A percentile compares a stretch with the other conserved stretches of the same genome.
Evolutionary conservation across 371 early-diverging fungal genomes (phyloP).

Genomic region (Coemansia sp.): DNA sequence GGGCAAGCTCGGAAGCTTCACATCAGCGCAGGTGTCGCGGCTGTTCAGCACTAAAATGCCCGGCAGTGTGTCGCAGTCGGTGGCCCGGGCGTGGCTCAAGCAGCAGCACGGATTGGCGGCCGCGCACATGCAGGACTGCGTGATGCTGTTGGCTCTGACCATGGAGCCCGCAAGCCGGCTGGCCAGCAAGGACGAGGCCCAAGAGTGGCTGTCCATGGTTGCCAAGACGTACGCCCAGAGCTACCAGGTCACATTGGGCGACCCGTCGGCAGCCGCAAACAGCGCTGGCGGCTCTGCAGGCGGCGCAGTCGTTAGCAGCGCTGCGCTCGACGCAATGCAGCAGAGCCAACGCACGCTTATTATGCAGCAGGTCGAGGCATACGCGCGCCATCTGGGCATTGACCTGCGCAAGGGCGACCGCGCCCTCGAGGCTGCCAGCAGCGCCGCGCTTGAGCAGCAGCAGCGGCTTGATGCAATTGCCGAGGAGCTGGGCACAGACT

Average conservation of each 20-base stretch:
- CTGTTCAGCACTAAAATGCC: slow-evolving; percentile 91
- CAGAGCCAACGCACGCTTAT: slow-evolving; percentile 74
- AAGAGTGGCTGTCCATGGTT: slow-evolving; percentile 78
- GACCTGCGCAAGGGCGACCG: slow-evolving; percentile 78
- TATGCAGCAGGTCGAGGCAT: slow-evolving; percentile 79
- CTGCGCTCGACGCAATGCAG: slow-evolving; percentile 82
- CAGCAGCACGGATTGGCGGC: slow-evolving; percentile 74
- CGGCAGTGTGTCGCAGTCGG: slow-evolving; percentile 83
- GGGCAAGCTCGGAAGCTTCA: slow-evolving; percentile 84
- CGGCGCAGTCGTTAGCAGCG: slow-evolving; percentile 69
- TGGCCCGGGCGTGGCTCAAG: slow-evolving; percentile 72
- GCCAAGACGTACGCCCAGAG: slow-evolving; percentile 79
- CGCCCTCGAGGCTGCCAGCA: slow-evolving; percentile 61
- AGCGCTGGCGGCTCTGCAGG: slow-evolving; percentile 11
- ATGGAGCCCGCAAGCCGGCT: slow-evolving; percentile 87
- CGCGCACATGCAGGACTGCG: slow-evolving; percentile 76
- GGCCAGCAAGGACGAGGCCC: slow-evolving; percentile 73
- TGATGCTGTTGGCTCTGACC: slow-evolving; percentile 76
- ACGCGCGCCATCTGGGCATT: slow-evolving; percentile 81
- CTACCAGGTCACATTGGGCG: slow-evolving; percentile 59
- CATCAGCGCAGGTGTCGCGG: slow-evolving; percentile 74
- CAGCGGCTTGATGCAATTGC: slow-evolving; percentile 78
- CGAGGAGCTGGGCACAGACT: slow-evolving; percentile 86
- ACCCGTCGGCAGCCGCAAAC: slow-evolving; percentile 31
- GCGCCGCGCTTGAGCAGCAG: slow-evolving; percentile 63